Evolutionary conservation across 805 yeast genomes (phyloP).

Genomic region (Pichia eremophila): DNA sequence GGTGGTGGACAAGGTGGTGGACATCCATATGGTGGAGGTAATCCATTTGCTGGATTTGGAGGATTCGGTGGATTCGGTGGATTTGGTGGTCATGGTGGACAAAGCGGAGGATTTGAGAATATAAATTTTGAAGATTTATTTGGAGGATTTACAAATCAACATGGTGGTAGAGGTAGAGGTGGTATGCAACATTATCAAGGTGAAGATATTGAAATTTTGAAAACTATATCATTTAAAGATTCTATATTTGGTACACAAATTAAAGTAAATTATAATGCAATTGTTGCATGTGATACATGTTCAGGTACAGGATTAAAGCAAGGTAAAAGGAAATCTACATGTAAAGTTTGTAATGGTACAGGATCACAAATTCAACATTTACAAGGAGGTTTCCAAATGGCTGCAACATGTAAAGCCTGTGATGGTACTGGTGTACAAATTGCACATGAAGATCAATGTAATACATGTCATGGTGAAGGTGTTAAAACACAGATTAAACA

Average conservation of each 20-base stretch:
- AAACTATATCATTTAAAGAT: constrained; percentile 72
- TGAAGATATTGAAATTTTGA: constrained; percentile 74
- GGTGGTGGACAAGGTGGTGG: constrained; percentile 45
- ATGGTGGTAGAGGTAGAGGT: constrained; percentile 28
- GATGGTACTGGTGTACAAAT: constrained; percentile 81
- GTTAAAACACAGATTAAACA: constrained; percentile 56
- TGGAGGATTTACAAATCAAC: constrained; percentile 24
- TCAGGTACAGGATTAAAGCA: constrained; percentile 76
- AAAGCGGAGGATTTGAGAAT: constrained; percentile 17
- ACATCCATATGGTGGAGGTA: constrained; percentile 21
- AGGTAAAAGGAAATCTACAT: constrained; percentile 67
- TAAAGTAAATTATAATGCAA: constrained; percentile 59
- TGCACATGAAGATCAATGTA: constrained; percentile 60
- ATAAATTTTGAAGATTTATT: constrained; percentile 53
- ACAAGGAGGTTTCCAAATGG: constrained; percentile 94
- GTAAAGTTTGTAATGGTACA: constrained; percentile 84
- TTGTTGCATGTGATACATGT: constrained; percentile 73
- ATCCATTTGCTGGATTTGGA: constrained; percentile 32
- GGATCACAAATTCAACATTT: constrained; percentile 81
- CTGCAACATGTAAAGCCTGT: constrained; percentile 83
- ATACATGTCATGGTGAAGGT: constrained; percentile 83
- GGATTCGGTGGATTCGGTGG: constrained; percentile 35
- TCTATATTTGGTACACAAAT: constrained; percentile 72
- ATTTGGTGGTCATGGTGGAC: constrained; percentile 31
- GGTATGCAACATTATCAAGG: constrained; percentile 75